Evolutionary conservation across 495 filamentous ascomycete species (phyloP).

Genomic region (Cercophora sp.): DNA sequence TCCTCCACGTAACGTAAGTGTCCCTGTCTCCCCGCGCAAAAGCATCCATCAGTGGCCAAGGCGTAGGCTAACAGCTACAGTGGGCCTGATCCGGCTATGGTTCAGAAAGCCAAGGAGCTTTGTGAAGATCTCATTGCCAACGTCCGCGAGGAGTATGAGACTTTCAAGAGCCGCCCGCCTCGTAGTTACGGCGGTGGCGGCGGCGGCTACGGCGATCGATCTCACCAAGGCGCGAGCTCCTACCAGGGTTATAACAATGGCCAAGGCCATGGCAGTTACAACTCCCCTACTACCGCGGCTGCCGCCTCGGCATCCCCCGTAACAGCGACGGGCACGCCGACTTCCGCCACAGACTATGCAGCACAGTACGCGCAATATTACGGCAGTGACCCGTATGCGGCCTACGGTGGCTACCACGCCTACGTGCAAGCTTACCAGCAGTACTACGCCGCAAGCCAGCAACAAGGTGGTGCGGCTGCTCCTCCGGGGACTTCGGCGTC

Average conservation of each 20-base stretch:
- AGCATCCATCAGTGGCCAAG: not conserved
- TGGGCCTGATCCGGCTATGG: constrained; percentile 80
- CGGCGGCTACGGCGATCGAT: constrained; percentile 32
- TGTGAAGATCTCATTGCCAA: constrained; percentile 82
- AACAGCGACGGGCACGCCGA: constrained; percentile 31
- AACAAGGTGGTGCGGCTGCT: constrained; percentile 40
- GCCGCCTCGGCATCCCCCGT: constrained; percentile 31
- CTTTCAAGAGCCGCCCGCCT: constrained; percentile 81
- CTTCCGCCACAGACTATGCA: constrained; percentile 55
- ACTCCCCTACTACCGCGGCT: constrained; percentile 35
- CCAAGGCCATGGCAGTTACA: constrained; percentile 34
- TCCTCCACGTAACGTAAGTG: constrained; percentile 86
- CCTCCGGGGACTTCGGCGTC: constrained; percentile 40
- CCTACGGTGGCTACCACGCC: constrained; percentile 78
- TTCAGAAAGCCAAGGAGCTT: constrained; percentile 80
- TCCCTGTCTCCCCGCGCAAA: too few relatives aligned
- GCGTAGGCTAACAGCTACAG: constrained; percentile 47
- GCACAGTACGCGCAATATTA: constrained; percentile 81
- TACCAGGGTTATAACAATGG: constrained; percentile 38
- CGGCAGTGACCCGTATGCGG: constrained; percentile 78
- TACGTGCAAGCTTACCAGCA: constrained; percentile 73
- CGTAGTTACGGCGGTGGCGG: constrained; percentile 51
- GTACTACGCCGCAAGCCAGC: constrained; percentile 53
- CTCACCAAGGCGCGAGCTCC: constrained; percentile 30
- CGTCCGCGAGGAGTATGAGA: constrained; percentile 80